Evolutionary conservation across 2,329 filamentous ascomycete genomes (phyloP), one percentile per base, ranked within the genome.

Genomic region (Aspergillus arachidicola): DNA sequence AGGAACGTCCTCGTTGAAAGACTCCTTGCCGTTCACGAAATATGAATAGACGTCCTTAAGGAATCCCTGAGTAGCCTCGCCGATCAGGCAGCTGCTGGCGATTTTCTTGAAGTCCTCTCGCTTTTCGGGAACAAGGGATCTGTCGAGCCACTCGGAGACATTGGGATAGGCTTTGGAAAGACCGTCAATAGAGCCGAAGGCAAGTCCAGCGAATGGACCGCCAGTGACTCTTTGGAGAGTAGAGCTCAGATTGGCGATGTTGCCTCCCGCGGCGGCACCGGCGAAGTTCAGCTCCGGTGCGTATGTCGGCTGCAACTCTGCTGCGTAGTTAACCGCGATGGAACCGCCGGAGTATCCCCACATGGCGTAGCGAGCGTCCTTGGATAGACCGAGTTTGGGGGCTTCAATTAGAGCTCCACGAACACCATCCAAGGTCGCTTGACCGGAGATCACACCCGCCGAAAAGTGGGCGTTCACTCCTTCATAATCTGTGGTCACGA

Each of bases 401-500:
- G 72, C 73, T 7, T 78, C 63, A 19, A 26, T 50, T n/a, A 80
- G 69, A 0, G 79, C 74, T 9, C 80, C 79, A 6, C 82, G 77
- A 0, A 81, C 70, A 1, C 73, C 72, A 67, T 83, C 78, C 9
- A 82, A 66, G 5, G 77, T 80, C 0, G 80, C 79, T 46, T 83
- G 78, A 23, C 80, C 81, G 2, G 76, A 72, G 55, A 77, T 71
- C 4, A 80, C 71, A 3, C 80, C 79, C 0, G 78, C 76, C 0
- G 73, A 68, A 63, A 80, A 83, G n/a, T 76, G 73, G 1, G 80
- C 81, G 10, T 70, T 66, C 1, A 80, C 79, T 0, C 80, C 80
- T 65, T 82, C 78, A 55, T 77, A 81, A 65, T 84, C 83, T 0
- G 82, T 80, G 10, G 81, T 73, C 53, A 77, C 80, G 26, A 85